Conservation (phyloP, 2,329 filamentous ascomycete species). For the Cyphellophora attinorum region DNA sequence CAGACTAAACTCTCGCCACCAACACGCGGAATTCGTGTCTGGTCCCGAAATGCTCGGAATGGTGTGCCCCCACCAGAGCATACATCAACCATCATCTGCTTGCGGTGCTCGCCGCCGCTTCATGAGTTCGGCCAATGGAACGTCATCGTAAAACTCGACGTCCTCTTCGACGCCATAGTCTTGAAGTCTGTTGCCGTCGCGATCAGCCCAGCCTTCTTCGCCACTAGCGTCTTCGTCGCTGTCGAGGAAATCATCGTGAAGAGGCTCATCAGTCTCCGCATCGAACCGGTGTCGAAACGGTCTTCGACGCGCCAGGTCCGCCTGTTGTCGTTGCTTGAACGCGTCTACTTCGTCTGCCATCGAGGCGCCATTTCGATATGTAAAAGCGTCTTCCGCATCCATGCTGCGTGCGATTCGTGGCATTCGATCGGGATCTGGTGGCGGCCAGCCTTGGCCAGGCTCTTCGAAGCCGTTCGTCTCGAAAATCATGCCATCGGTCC, state of each 20-base stretch:
- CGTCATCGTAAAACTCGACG: conserved; percentile 53
- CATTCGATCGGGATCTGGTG: conserved; percentile 41
- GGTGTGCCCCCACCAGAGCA: no score
- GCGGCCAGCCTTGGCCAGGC: conserved; percentile 31
- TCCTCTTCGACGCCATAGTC: conserved; percentile 60
- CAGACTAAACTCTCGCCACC: no score
- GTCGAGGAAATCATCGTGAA: conserved; percentile 14
- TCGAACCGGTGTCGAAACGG: conserved; percentile 31
- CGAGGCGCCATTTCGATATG: conserved; percentile 19
- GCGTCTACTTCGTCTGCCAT: conserved; percentile 38
- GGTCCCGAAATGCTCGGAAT: no score
- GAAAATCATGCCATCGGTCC: conserved; percentile 39
- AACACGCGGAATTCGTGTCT: no score
- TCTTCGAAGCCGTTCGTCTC: conserved; percentile 54
- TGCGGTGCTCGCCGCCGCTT: conserved; percentile 23
- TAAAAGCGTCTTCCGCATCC: conserved; percentile 17
- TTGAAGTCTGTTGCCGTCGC: conserved; percentile 51
- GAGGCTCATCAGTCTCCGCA: conserved; percentile 11
- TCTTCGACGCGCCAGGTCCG: conserved; percentile 38
- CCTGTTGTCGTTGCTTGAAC: conserved; percentile 44
- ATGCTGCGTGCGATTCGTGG: conserved; percentile 22
- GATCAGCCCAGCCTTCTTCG: conserved; percentile 54
- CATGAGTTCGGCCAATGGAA: conserved; percentile 48
- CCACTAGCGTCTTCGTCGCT: conserved; percentile 30
- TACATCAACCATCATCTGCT: no score